A percentile compares a stretch with the other conserved stretches of the same genome.
Evolutionary conservation across 1,139 yeast species (phyloP).

Genomic region (Maudiozyma humilis): DNA sequence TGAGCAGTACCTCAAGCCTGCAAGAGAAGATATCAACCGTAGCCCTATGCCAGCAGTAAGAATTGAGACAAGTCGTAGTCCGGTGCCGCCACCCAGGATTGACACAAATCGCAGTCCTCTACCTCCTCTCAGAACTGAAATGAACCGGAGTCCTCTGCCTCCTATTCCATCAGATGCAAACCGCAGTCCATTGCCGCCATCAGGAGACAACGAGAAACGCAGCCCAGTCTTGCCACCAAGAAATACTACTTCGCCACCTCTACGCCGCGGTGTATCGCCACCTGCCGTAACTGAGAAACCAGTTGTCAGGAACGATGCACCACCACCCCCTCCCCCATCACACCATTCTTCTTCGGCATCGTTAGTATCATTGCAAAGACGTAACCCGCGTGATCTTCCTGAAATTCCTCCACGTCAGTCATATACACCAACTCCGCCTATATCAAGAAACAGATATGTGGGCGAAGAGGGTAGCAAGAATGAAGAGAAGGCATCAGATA

Average conservation of each 20-base stretch:
- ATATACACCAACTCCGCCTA: neutral
- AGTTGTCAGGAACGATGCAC: neutral
- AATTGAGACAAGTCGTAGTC: neutral
- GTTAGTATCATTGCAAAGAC: neutral
- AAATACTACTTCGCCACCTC: too few relatives aligned
- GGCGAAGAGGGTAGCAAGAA: neutral
- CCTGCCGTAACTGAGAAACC: too few relatives aligned
- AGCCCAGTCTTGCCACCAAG: too few relatives aligned
- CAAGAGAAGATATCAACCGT: neutral
- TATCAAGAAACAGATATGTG: conserved; percentile 1
- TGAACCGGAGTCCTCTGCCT: neutral
- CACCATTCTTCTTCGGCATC: conserved; percentile 1
- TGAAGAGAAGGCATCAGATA: neutral
- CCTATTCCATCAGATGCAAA: neutral
- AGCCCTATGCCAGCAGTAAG: neutral
- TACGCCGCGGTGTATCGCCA: too few relatives aligned
- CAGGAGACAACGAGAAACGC: too few relatives aligned
- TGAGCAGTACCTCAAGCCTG: neutral
- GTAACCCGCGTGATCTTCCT: conserved; percentile 1
- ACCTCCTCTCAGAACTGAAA: neutral
- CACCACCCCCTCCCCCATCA: neutral
- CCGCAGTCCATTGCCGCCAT: too few relatives aligned
- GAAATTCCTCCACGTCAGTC: neutral
- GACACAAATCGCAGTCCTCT: neutral
- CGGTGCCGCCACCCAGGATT: neutral